Conservation (phyloP, 225 moss, liverwort and hornwort species). For the Asterella californica region DNA sequence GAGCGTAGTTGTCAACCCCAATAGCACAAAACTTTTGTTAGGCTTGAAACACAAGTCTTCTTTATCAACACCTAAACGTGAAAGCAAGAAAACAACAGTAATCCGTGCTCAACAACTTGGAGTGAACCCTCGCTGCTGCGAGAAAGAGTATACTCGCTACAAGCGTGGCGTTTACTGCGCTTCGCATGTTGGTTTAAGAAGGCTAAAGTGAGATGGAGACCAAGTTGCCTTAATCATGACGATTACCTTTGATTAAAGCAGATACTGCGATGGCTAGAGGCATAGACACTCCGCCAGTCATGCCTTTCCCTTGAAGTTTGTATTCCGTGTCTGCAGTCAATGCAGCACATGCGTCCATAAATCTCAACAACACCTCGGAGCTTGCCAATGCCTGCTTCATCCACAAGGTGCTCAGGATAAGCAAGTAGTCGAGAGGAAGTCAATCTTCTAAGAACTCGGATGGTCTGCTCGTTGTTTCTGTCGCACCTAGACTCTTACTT, state of each 20-base stretch:
- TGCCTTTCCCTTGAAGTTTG: not conserved
- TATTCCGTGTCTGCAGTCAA: constrained; percentile 14
- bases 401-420: not conserved
- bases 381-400: constrained; percentile 76
- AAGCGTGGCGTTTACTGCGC: not conserved
- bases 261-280: constrained; percentile 79
- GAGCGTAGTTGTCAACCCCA: not conserved
- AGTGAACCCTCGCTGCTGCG: not conserved
- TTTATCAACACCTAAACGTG: not conserved
- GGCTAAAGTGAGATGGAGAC: not conserved
- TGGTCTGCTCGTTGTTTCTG: too few relatives aligned
- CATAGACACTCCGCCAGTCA: constrained; percentile 41
- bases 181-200: not conserved
- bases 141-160: not conserved
- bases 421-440: not conserved
- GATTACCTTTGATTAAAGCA: constrained; percentile 68
- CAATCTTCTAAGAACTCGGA: too few relatives aligned
- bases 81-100: not conserved
- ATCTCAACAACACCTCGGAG: constrained; percentile 68
- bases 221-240: not conserved
- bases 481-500: too few relatives aligned
- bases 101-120: not conserved
- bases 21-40: not conserved
- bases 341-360: constrained; percentile 66
- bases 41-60: not conserved